These are phyloP conservation scores for Mortierella sp. DNA, from an alignment of 371 early-diverging fungal species.

Conservation along the genomic window DNA sequence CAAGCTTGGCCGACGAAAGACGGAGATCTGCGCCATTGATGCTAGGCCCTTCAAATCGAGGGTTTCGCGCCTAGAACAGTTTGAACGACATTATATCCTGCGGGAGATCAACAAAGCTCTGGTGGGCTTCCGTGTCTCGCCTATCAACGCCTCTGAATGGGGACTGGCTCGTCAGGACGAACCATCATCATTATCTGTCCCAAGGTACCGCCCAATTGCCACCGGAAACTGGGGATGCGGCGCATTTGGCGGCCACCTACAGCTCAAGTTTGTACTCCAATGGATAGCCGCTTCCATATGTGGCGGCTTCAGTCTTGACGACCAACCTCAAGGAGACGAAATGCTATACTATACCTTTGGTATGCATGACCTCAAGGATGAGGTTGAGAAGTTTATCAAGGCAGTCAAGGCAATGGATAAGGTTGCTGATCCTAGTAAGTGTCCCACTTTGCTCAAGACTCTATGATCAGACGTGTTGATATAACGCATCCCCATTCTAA, in stretches of 20 bases:
- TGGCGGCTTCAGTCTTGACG: slow-evolving; percentile 9
- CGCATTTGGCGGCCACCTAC: slow-evolving; percentile 65
- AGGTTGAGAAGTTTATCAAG: slow-evolving; percentile 37
- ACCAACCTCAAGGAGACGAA: slow-evolving; percentile 19
- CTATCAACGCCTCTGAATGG: slow-evolving; percentile 46
- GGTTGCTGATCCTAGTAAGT: slow-evolving; percentile 36
- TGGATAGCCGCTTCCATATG: slow-evolving; percentile 56
- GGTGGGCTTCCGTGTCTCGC: slow-evolving; percentile 36
- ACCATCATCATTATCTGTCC: not conserved
- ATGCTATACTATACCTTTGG: slow-evolving; percentile 46
- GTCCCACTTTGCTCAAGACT: not conserved
- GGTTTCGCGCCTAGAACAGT: slow-evolving; percentile 40
- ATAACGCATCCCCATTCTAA: not conserved
- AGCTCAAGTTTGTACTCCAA: slow-evolving; percentile 66
- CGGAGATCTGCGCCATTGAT: slow-evolving; percentile 49
- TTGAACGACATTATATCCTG: slow-evolving; percentile 23
- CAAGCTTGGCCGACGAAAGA: slow-evolving; percentile 36
- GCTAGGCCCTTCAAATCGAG: slow-evolving; percentile 45
- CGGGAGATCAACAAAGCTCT: slow-evolving; percentile 51
- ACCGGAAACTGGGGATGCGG: slow-evolving; percentile 70
- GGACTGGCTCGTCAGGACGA: slow-evolving; percentile 21
- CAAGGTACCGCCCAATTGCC: slow-evolving; percentile 48
- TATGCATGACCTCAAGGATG: slow-evolving; percentile 23
- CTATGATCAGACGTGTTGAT: not conserved
- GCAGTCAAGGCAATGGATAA: slow-evolving; percentile 14